Percentiles rank a stretch among this genome's conserved stretches.
Evolutionary conservation across 129 eudicot genomes (phyloP).

Genomic region (Centaurea solstitialis): DNA sequence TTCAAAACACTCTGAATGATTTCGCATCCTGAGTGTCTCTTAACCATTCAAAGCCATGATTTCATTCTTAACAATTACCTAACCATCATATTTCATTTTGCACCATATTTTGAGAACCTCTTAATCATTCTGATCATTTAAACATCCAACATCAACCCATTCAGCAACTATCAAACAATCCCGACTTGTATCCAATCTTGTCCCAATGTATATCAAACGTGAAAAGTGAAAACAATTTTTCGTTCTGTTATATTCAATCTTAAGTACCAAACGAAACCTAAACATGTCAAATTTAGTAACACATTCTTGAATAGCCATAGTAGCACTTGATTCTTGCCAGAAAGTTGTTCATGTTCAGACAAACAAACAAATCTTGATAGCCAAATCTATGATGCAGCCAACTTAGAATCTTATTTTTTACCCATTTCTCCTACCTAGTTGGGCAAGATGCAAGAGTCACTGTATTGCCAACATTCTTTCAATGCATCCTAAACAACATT

Average conservation of each 20-base stretch:
- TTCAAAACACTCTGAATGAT: no score
- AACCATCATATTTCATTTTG: no score
- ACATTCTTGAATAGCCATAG: conserved; percentile 14
- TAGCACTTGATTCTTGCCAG: conserved; percentile 19
- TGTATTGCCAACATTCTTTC: conserved; percentile 1
- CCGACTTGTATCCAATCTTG: no score
- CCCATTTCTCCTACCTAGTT: not conserved
- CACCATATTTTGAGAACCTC: no score
- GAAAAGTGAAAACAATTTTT: no score
- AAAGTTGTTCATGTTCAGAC: conserved; percentile 18
- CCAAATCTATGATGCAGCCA: conserved; percentile 30
- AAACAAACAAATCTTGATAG: conserved; percentile 16
- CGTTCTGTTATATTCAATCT: not conserved
- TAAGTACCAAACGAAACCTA: not conserved
- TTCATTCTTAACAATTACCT: no score
- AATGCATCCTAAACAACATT: not conserved
- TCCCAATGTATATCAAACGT: no score
- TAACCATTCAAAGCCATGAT: no score
- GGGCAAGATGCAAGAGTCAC: conserved; percentile 5
- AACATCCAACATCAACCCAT: no score
- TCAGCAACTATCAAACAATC: no score
- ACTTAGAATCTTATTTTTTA: conserved; percentile 25
- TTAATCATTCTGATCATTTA: no score
- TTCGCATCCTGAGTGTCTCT: no score
- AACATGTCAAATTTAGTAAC: not conserved